These are phyloP conservation scores for Zymoseptoria ardabiliae DNA, from an alignment of 2,329 filamentous ascomycete genomes.

Conservation along the genomic window DNA sequence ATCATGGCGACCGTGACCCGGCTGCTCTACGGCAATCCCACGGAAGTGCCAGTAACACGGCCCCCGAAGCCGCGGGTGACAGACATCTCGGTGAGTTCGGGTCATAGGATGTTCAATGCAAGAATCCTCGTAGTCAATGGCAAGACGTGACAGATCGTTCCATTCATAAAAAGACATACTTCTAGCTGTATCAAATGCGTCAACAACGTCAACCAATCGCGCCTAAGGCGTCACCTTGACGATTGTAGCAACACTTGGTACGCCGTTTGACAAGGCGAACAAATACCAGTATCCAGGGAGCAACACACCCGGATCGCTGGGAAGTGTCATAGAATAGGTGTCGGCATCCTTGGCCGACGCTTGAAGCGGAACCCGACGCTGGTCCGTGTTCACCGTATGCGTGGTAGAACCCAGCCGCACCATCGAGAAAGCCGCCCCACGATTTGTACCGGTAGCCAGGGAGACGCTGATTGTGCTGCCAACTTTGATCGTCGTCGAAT, in stretches of 20 bases:
- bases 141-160: no score
- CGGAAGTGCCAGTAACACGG: no score
- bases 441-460: neutral
- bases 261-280: constrained; percentile 5
- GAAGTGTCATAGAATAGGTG: constrained; percentile 1
- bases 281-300: constrained; percentile 4
- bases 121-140: no score
- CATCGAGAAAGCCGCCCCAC: constrained; percentile 19
- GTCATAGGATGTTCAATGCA: no score
- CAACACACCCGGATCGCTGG: constrained; percentile 1
- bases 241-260: constrained; percentile 1
- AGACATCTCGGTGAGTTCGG: neutral
- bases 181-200: neutral
- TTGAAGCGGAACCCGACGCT: constrained; percentile 45
- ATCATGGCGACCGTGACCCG: no score
- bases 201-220: neutral
- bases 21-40: no score
- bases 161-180: neutral
- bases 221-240: neutral
- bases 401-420: constrained; percentile 46
- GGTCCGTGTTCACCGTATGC: constrained; percentile 52
- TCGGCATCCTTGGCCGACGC: neutral
- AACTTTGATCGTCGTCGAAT: neutral
- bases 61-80: neutral
- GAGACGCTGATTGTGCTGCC: neutral